These are phyloP conservation scores for Coniophora puteana DNA, from an alignment of 1,284 basidiomycete species.

Conservation along the genomic window DNA sequence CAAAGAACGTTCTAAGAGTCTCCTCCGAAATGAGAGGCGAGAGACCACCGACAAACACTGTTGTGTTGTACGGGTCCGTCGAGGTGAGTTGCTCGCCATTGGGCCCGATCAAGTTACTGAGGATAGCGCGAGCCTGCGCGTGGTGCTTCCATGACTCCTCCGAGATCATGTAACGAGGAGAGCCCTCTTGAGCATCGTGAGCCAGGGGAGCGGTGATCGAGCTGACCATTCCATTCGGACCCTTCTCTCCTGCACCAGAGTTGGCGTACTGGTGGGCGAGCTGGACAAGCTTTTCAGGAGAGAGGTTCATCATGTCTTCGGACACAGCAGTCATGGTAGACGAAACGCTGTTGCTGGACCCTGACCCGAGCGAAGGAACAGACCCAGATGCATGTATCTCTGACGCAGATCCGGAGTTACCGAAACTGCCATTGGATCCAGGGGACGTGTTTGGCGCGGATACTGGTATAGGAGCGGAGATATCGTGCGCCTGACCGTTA, in stretches of 20 bases:
- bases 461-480: slow-evolving; percentile 63
- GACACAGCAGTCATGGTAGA: slow-evolving; percentile 37
- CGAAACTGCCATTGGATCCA: slow-evolving; percentile 37
- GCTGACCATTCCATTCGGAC: slow-evolving; percentile 21
- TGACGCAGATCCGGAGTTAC: slow-evolving; percentile 50
- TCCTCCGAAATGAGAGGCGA: slow-evolving; percentile 86
- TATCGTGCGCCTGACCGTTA: slow-evolving; percentile 49
- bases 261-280: slow-evolving; percentile 44
- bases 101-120: slow-evolving; percentile 76
- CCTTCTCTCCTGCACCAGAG: slow-evolving; percentile 30
- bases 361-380: slow-evolving; percentile 52
- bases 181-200: slow-evolving; percentile 37
- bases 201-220: slow-evolving; percentile 40
- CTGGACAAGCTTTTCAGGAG: slow-evolving; percentile 39
- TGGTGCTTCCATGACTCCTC: slow-evolving; percentile 83
- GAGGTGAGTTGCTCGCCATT: slow-evolving; percentile 82
- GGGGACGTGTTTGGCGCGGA: slow-evolving; percentile 30
- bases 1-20: slow-evolving; percentile 83
- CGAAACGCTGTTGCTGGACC: slow-evolving; percentile 47
- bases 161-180: slow-evolving; percentile 50
- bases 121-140: slow-evolving; percentile 72
- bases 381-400: slow-evolving; percentile 54
- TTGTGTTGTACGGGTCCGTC: slow-evolving; percentile 88
- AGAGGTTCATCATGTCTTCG: slow-evolving; percentile 46
- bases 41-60: slow-evolving; percentile 88